phyloP scores from a whole-genome alignment of 768 basidiomycete genomes.

The Tephrocybe sp. region DNA sequence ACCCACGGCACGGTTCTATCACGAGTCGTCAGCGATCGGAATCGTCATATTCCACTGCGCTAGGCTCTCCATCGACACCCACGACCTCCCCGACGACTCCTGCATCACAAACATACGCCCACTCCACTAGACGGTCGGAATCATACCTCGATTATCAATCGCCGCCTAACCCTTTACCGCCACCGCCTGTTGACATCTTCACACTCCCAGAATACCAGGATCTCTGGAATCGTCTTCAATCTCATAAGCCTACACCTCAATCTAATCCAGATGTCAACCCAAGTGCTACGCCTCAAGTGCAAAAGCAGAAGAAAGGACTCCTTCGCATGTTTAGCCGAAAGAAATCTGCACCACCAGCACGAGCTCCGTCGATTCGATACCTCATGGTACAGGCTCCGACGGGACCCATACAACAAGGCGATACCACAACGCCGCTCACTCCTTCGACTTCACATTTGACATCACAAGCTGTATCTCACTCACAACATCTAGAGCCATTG shows the following conservation, averaged over 20 bases:
- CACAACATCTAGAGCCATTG: no score
- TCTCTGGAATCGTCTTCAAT: neutral
- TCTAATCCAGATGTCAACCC: neutral
- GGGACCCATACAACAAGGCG: no score
- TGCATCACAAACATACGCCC: neutral
- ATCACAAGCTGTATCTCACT: no score
- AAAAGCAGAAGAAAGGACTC: neutral
- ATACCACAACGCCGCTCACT: no score
- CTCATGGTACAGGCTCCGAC: no score
- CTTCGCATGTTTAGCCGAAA: neutral
- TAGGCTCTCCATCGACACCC: neutral
- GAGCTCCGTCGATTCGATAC: no score
- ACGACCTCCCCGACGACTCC: constrained; percentile 1
- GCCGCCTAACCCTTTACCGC: constrained; percentile 4
- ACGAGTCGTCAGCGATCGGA: neutral
- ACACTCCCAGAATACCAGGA: constrained; percentile 43
- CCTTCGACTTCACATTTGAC: no score
- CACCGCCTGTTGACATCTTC: constrained; percentile 39
- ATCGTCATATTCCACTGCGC: neutral
- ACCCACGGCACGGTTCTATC: neutral
- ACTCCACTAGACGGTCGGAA: neutral
- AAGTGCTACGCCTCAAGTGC: neutral
- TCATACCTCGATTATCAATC: neutral
- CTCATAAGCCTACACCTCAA: neutral
- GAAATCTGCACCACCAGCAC: neutral